These are phyloP conservation scores for Sporopachydermia lactativora DNA, from an alignment of 805 yeast species.

Conservation along the genomic window DNA sequence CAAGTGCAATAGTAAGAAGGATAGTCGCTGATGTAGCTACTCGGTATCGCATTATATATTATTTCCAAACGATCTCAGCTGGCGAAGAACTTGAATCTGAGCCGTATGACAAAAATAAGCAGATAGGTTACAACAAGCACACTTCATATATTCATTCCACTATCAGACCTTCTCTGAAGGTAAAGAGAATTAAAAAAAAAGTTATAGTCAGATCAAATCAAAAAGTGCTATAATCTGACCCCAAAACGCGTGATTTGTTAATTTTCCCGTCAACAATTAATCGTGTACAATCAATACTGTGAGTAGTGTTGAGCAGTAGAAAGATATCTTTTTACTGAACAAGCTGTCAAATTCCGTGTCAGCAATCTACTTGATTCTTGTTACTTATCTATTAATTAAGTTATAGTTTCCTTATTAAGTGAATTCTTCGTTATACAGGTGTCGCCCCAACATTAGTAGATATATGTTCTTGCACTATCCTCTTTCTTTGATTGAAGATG, in stretches of 20 bases:
- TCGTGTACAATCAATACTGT: constrained; percentile 1
- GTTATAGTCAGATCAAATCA: not conserved
- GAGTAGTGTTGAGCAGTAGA: constrained; percentile 1
- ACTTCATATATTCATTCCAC: constrained; percentile 1
- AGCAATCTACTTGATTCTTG: constrained; percentile 1
- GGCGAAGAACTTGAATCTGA: constrained; percentile 1
- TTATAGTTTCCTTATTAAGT: constrained; percentile 1
- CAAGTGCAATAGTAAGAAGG: constrained; percentile 34
- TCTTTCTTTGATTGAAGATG: constrained; percentile 1
- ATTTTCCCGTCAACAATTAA: constrained; percentile 1
- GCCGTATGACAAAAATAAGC: constrained; percentile 1
- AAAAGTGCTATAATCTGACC: constrained; percentile 1
- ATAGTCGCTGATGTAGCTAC: constrained; percentile 23
- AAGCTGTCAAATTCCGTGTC: constrained; percentile 1
- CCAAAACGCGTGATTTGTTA: constrained; percentile 1
- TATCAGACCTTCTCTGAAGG: constrained; percentile 1
- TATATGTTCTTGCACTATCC: not conserved
- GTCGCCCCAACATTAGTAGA: constrained; percentile 1
- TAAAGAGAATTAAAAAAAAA: not conserved
- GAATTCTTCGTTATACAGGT: constrained; percentile 1
- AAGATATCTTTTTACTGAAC: constrained; percentile 1
- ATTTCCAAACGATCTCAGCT: constrained; percentile 1
- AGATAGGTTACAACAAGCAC: constrained; percentile 1
- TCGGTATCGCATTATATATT: constrained; percentile 6
- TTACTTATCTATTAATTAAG: constrained; percentile 1